Base-by-base conservation (phyloP, 164 flowering plant genomes). In the Stephania yunnanensis region DNA sequence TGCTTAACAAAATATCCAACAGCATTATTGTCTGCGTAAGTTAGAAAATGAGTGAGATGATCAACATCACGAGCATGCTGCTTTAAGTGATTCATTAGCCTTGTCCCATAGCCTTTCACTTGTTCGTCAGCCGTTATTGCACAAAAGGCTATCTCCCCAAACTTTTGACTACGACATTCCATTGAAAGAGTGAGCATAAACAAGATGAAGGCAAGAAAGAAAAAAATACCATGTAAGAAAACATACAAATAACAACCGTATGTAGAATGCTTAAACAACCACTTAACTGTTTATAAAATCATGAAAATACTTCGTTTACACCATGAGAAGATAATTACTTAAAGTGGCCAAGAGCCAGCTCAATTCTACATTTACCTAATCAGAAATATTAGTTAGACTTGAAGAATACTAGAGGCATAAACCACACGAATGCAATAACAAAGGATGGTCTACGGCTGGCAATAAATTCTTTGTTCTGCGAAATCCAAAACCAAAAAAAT, bases 61-160 rank as follows among this genome's bases (percentile, higher is more conserved):
- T 95, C 98, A 71, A 80, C 89, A 85, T 95, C 99, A 71, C 99
- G 97, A 75, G 98, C 99, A 87, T 92, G 91, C 86, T 95, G 96
- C 78, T 95, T 95, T 74, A 95, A 84, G 78, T 95, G 97, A 83
- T 95, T 95, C 99, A 95, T 95, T 83, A 95, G 77, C 81, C 99
- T 89, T 46, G 99, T 93, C 22, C 99, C 98, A 83, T 95, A 95
- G 76, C 99, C 99, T 83, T 95, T 95, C 69, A 95, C 99, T 91
- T 95, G 99, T 80, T 95, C 98, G 84, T 93, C 98, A 46, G 94
- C 91, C 55, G 99, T 91, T 46, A 95, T 95, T 68, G 99, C 99
- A 86, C 94, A 91, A 82, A 95, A 95, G 74, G 99, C 99, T 81
- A 95, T 93, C 88, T 95, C 99, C 74, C 99, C 99, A 87, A 95